Evolutionary conservation across 768 basidiomycete genomes (phyloP).

Genomic region (Strobilomyces dryophilus): DNA sequence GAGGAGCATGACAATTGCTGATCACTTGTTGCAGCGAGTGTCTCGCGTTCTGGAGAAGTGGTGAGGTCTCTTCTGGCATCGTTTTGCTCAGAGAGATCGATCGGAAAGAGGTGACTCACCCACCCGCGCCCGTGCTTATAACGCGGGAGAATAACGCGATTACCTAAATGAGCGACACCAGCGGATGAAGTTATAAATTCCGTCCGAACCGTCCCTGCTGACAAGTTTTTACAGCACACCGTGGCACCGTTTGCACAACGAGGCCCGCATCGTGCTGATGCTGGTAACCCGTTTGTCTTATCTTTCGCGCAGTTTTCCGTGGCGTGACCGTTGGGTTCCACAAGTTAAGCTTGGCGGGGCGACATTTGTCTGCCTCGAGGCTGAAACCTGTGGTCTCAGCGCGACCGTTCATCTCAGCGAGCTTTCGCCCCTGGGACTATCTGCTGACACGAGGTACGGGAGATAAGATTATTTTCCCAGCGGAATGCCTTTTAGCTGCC

Average conservation of each 20-base stretch:
- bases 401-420: conserved; percentile 10
- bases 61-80: conserved; percentile 29
- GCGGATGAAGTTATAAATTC: neutral
- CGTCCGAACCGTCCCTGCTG: conserved; percentile 13
- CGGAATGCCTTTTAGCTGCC: conserved; percentile 20
- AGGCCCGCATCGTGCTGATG: conserved; percentile 31
- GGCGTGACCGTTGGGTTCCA: conserved; percentile 6
- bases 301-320: neutral
- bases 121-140: conserved; percentile 23
- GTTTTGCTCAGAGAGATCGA: conserved; percentile 12
- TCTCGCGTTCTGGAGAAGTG: conserved; percentile 25
- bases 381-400: conserved; percentile 32
- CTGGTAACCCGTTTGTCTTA: neutral
- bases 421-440: conserved; percentile 14
- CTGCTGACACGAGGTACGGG: conserved; percentile 18
- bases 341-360: too few species aligned
- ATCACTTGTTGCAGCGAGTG: conserved; percentile 3
- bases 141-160: conserved; percentile 5
- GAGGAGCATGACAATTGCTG: conserved; percentile 5
- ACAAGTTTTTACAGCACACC: conserved; percentile 3
- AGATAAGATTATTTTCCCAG: conserved; percentile 24
- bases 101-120: neutral
- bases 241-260: conserved; percentile 13
- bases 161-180: too few species aligned
- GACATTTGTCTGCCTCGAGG: conserved; percentile 44